phyloP scores from a whole-genome alignment of 2,329 filamentous ascomycete species.

The Endothia cerciana region DNA sequence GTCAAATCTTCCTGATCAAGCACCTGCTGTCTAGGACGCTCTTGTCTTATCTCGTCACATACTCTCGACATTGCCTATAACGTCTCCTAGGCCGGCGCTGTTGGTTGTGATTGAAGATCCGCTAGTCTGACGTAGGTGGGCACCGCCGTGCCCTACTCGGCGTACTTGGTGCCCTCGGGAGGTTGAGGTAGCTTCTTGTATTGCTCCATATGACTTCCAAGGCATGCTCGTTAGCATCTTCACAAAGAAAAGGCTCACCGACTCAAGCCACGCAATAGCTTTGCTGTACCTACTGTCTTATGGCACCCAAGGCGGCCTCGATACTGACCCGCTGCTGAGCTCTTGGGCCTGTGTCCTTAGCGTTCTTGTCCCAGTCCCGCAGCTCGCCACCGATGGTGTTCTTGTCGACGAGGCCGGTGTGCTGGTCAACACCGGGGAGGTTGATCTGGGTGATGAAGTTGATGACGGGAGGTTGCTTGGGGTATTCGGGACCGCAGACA shows the following conservation, averaged over 20 bases:
- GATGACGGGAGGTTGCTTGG: constrained; percentile 84
- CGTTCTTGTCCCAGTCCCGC: constrained; percentile 88
- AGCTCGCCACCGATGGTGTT: constrained; percentile 77
- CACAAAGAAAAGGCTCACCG: not conserved
- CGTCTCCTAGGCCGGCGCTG: not conserved
- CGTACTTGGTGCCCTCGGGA: constrained; percentile 71
- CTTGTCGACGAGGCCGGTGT: constrained; percentile 82
- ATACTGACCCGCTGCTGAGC: constrained; percentile 40
- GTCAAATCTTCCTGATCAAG: constrained; percentile 12
- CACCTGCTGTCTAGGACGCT: not conserved
- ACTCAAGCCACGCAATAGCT: not conserved
- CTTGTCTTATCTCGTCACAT: not conserved
- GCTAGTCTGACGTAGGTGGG: not conserved
- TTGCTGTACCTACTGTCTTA: constrained; percentile 36
- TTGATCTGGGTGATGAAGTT: constrained; percentile 95
- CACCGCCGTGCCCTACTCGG: constrained; percentile 29
- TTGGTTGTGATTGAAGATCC: no score
- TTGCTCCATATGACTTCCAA: constrained; percentile 83
- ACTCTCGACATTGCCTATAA: not conserved
- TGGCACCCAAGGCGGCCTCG: constrained; percentile 41
- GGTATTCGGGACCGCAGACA: constrained; percentile 88
- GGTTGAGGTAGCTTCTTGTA: constrained; percentile 97
- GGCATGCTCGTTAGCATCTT: constrained; percentile 32
- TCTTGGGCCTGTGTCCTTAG: constrained; percentile 44
- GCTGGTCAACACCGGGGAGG: constrained; percentile 87